These are phyloP conservation scores for Pseudogymnoascus sp. DNA, from an alignment of 2,329 filamentous ascomycete genomes.

Conservation along the genomic window DNA sequence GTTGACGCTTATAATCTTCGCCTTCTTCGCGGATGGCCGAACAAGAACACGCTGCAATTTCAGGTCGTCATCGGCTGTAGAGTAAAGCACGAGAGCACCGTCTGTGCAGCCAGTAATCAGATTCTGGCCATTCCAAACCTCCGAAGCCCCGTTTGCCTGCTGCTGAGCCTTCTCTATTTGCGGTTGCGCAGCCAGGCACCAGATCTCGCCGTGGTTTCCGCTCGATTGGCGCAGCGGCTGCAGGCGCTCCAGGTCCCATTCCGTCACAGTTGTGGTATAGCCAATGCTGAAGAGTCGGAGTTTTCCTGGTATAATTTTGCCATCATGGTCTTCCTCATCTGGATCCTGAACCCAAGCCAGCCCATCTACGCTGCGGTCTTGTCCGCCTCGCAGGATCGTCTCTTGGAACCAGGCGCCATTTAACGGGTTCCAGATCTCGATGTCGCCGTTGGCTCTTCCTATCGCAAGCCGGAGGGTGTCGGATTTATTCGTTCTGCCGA, in stretches of 20 bases:
- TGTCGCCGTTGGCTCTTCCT: slow-evolving; percentile 87
- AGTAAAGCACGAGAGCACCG: slow-evolving; percentile 79
- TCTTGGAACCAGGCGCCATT: slow-evolving; percentile 77
- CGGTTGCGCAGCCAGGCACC: slow-evolving; percentile 89
- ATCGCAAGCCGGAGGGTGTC: slow-evolving; percentile 71
- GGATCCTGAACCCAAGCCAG: slow-evolving; percentile 87
- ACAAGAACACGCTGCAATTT: slow-evolving; percentile 69
- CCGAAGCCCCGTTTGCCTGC: slow-evolving; percentile 24
- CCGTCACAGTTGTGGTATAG: slow-evolving; percentile 83
- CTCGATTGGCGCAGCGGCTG: slow-evolving; percentile 72
- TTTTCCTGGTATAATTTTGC: slow-evolving; percentile 56
- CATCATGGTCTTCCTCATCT: slow-evolving; percentile 57
- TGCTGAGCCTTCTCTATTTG: slow-evolving; percentile 17
- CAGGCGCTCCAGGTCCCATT: slow-evolving; percentile 84
- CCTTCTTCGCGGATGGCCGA: slow-evolving; percentile 71
- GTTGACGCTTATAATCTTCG: slow-evolving; percentile 80
- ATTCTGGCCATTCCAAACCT: slow-evolving; percentile 39
- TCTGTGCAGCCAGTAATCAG: slow-evolving; percentile 86
- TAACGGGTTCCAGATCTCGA: slow-evolving; percentile 93
- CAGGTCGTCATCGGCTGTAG: slow-evolving; percentile 75
- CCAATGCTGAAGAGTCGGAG: slow-evolving; percentile 92
- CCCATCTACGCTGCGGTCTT: slow-evolving; percentile 80
- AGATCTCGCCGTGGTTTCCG: slow-evolving; percentile 91
- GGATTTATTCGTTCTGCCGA: slow-evolving; percentile 40
- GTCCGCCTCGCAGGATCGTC: slow-evolving; percentile 71